Evolutionary conservation across 2,329 filamentous ascomycete genomes (phyloP).

Genomic region (Colletotrichum somersetense): DNA sequence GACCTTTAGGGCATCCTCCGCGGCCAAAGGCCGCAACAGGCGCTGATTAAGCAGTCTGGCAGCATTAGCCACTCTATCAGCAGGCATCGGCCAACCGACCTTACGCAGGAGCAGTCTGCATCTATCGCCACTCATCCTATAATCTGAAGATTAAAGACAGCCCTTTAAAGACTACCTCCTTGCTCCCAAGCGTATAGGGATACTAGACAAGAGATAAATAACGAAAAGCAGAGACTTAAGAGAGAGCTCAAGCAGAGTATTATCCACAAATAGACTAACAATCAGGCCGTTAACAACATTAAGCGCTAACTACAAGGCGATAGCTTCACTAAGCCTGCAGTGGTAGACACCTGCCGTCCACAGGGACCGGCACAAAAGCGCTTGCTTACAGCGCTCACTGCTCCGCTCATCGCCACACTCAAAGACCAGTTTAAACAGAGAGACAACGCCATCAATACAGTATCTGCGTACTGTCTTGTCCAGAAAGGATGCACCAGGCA

Average conservation of each 20-base stretch:
- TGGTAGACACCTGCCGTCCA: conserved; percentile 17
- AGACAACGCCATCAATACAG: conserved; percentile 37
- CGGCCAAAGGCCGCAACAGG: too few relatives aligned
- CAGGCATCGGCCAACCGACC: not conserved
- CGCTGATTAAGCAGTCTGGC: too few relatives aligned
- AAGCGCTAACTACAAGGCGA: conserved; percentile 42
- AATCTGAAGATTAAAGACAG: not conserved
- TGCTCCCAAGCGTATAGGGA: conserved; percentile 25
- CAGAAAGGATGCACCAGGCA: not conserved
- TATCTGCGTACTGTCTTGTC: conserved; percentile 37
- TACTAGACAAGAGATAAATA: conserved; percentile 20
- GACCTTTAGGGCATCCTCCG: too few relatives aligned
- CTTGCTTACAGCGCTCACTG: conserved; percentile 39
- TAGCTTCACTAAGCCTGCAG: conserved; percentile 39
- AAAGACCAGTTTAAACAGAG: conserved; percentile 37
- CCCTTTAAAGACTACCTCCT: not conserved
- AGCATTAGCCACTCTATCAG: too few relatives aligned
- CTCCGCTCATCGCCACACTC: conserved; percentile 26
- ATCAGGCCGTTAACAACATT: conserved; percentile 44
- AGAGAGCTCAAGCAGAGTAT: conserved; percentile 39
- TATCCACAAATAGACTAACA: conserved; percentile 39
- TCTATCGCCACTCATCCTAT: not conserved
- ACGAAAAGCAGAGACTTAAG: conserved; percentile 42
- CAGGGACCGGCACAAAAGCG: conserved; percentile 40
- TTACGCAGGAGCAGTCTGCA: not conserved